phyloP scores from a whole-genome alignment of 495 filamentous ascomycete genomes.

The Eremomyces bilateralis region DNA sequence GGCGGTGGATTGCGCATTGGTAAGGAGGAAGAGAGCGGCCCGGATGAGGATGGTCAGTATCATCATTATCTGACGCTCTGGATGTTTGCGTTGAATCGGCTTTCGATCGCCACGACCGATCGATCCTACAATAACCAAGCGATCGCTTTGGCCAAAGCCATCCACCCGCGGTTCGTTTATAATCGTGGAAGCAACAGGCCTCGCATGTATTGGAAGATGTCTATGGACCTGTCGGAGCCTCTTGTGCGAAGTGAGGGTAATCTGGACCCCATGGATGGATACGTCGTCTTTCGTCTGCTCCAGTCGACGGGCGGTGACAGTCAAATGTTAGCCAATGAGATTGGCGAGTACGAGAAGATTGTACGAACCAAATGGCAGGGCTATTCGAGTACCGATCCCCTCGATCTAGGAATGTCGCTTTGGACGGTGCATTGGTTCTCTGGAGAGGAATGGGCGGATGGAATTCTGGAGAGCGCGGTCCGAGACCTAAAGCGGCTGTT shows the following conservation, averaged over 20 bases:
- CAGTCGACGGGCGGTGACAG: conserved; percentile 23
- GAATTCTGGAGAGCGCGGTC: conserved; percentile 18
- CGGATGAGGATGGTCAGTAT: conserved; percentile 43
- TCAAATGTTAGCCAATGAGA: conserved; percentile 26
- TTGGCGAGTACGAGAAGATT: conserved; percentile 35
- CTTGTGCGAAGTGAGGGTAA: conserved; percentile 36
- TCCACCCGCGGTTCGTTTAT: conserved; percentile 36
- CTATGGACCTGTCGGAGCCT: conserved; percentile 25
- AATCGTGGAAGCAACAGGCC: conserved; percentile 15
- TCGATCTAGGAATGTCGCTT: conserved; percentile 44
- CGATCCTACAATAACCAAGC: conserved; percentile 29
- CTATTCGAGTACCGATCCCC: conserved; percentile 28
- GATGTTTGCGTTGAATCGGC: conserved; percentile 48
- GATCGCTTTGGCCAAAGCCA: conserved; percentile 32
- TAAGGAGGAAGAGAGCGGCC: conserved; percentile 28
- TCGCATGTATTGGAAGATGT: conserved; percentile 44
- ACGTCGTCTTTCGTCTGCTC: conserved; percentile 32
- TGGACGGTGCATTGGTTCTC: conserved; percentile 39
- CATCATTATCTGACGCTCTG: conserved; percentile 48
- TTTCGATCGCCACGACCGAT: conserved; percentile 22
- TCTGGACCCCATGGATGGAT: conserved; percentile 40
- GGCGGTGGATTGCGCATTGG: conserved; percentile 42
- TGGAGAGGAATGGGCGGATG: conserved; percentile 29
- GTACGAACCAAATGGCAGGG: conserved; percentile 27
- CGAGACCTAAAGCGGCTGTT: conserved; percentile 27